These are phyloP conservation scores for Nicotiana otophora DNA, from an alignment of 257 asterid genomes.

Conservation along the genomic window DNA sequence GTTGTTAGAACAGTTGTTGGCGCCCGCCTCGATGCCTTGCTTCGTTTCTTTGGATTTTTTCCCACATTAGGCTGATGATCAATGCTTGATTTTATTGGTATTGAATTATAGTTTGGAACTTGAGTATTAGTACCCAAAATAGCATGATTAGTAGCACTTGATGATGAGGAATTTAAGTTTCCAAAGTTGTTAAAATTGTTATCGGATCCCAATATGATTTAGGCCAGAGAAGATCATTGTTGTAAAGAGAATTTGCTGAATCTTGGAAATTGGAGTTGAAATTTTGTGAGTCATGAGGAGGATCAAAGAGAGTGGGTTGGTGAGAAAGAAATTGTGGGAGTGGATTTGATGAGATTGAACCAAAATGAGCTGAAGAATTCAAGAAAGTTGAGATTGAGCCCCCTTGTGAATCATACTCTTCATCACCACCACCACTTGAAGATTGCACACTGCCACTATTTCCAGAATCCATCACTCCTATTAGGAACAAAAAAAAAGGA, in stretches of 20 bases:
- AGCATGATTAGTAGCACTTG: not conserved
- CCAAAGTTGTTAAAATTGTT: not conserved
- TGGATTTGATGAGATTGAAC: constrained; percentile 6
- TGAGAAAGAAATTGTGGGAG: not conserved
- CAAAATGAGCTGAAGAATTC: not conserved
- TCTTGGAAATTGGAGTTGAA: constrained; percentile 2
- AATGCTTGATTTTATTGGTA: not conserved
- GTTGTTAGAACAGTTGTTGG: constrained; percentile 21
- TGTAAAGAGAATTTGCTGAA: not conserved
- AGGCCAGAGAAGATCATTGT: constrained; percentile 3
- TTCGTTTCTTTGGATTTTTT: constrained; percentile 16
- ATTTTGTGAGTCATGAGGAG: not conserved
- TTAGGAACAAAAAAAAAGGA: not conserved
- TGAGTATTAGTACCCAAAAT: not conserved
- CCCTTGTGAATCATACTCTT: constrained; percentile 12
- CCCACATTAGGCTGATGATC: constrained; percentile 1
- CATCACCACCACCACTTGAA: constrained; percentile 12
- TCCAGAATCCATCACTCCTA: constrained; percentile 8
- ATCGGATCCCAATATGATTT: not conserved
- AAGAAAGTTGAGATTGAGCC: constrained; percentile 4
- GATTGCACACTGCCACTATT: constrained; percentile 11
- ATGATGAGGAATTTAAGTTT: not conserved
- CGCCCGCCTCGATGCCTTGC: constrained; percentile 20
- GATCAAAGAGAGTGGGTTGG: not conserved
- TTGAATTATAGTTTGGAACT: not conserved